Percentiles rank a stretch among this genome's conserved stretches.
Evolutionary conservation across 139 green algal species (phyloP).

Genomic region (Chlamydomonas incerta): DNA sequence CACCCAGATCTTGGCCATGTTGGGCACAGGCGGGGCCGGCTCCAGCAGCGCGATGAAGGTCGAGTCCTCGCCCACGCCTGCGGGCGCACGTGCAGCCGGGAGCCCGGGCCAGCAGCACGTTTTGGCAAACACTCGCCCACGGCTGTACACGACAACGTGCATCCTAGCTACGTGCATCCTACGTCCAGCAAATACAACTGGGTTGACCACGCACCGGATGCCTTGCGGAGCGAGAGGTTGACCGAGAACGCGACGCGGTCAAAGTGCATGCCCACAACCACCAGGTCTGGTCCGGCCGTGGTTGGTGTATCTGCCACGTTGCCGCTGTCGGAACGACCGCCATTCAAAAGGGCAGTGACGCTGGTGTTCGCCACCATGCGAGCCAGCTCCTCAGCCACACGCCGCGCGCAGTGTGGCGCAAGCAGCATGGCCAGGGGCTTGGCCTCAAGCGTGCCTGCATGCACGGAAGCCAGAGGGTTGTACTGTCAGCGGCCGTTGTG

Average conservation of each 20-base stretch:
- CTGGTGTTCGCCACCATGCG: background rate
- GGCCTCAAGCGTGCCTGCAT: background rate
- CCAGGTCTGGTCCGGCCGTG: background rate
- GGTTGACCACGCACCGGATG: background rate
- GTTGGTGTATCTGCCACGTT: background rate
- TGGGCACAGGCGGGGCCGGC: background rate
- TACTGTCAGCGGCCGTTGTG: too few species aligned
- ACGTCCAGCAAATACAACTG: too few species aligned
- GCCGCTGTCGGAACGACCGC: background rate
- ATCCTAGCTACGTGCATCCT: too few species aligned
- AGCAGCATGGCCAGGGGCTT: constrained; percentile 32
- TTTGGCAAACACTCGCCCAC: too few species aligned
- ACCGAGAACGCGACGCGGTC: constrained; percentile 29
- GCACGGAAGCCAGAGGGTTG: background rate
- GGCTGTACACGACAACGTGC: too few species aligned
- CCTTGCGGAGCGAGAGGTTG: background rate
- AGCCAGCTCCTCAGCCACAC: background rate
- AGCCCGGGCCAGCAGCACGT: too few species aligned
- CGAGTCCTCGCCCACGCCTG: background rate
- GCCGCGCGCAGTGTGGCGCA: background rate
- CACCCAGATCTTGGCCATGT: background rate
- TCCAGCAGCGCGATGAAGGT: background rate
- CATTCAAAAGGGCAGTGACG: background rate
- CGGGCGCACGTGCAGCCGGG: too few species aligned
- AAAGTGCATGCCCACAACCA: constrained; percentile 17